Conservation (phyloP, 2,329 filamentous ascomycete species). For the Colletotrichum musicola region DNA sequence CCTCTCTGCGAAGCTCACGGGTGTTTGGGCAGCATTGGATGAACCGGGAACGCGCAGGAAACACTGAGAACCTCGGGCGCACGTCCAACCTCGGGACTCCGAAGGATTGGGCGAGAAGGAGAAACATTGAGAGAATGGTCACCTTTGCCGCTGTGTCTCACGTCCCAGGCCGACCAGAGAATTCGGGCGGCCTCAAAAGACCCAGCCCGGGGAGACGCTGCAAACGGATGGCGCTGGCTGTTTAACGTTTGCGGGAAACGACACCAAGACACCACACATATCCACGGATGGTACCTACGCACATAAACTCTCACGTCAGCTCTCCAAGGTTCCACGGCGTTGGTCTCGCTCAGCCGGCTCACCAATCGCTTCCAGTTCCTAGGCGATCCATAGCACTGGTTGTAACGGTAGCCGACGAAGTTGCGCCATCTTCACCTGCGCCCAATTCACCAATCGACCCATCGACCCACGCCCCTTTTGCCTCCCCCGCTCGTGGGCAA, state of each 20-base stretch:
- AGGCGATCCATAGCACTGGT: conserved; percentile 1
- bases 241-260: conserved; percentile 6
- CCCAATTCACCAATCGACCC: not conserved
- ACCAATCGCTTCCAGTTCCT: conserved; percentile 24
- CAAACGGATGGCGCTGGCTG: not conserved
- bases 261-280: no score
- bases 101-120: not conserved
- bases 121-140: no score
- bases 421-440: conserved; percentile 21
- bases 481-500: not conserved
- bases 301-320: conserved; percentile 18
- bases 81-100: not conserved
- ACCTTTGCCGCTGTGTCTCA: not conserved
- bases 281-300: not conserved
- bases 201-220: not conserved
- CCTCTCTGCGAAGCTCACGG: not conserved
- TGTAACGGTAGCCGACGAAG: conserved; percentile 1
- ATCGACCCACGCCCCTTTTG: not conserved
- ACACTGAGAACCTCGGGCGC: not conserved
- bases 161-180: not conserved
- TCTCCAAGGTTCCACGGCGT: conserved; percentile 30
- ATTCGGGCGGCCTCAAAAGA: conserved; percentile 13
- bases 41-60: conserved; percentile 18
- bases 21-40: conserved; percentile 5
- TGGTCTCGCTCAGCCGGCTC: not conserved